Base-by-base conservation (phyloP, 2,329 filamentous ascomycete genomes). In the Phialophora tarda region DNA sequence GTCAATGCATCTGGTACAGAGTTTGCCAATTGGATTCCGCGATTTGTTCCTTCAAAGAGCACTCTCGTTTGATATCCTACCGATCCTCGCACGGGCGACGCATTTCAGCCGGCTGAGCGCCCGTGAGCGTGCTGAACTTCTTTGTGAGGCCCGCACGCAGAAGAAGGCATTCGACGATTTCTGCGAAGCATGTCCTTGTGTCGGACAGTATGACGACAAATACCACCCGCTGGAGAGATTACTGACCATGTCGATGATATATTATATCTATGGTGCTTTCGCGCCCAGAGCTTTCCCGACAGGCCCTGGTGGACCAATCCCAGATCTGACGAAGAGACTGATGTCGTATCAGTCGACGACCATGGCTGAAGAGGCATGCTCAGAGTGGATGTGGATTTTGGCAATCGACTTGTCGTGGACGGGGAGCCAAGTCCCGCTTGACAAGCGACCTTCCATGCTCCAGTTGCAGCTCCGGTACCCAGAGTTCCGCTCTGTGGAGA, bases 131-230 rank as follows among this genome's bases (percentile, higher is more conserved):
- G 11, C n/a, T 17, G 28, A 56, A 41, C n/a, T 63, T 26, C 41
- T 57, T 28, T 14, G 24, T 11, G 53, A 38, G n/a, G 10, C 23
- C 2, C 50, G 51, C 10, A 48, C 17, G 21, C 53, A 23, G 14
- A 17, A 26, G 28, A 28, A 51, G n/a, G 11, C 32, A 10, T 56
- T 55, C 38, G 23, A 63, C 21, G 60, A 63, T 38, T 63, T 56
- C 51, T 41, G 47, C 17, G 60, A 63, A 21, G 60, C 51, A 47
- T 63, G 60, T 63, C 60, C 60, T 17, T 38, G 47, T 28, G 24
- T 63, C n/a, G 32, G 21, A 11, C 24, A 41, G 7, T 26, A 2
- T 63, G 60, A 54, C 23, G 23, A 17, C 48, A 30, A 32, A 28
- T 41, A 44, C 17, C 32, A 50, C 3, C 24, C 32, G n/a, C 26